Percentiles rank a stretch among this genome's conserved stretches.
Evolutionary conservation across 805 yeast species (phyloP).

Genomic region (Candida nitratophila): DNA sequence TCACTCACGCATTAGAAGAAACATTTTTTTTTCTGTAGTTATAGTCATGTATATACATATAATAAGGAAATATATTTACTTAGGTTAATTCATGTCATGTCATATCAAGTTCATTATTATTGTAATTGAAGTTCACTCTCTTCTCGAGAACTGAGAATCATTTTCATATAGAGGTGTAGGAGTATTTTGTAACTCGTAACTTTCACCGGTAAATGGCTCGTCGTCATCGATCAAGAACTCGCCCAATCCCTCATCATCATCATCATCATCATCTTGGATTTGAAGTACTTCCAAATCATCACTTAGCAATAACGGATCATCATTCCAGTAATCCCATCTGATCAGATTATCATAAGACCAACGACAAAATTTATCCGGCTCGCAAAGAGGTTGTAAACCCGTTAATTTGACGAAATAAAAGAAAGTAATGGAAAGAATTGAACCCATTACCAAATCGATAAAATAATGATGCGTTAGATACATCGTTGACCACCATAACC

Average conservation of each 20-base stretch:
- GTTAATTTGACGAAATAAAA: conserved; percentile 64
- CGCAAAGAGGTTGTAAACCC: conserved; percentile 45
- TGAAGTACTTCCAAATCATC: conserved; percentile 1
- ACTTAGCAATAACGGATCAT: conserved; percentile 14
- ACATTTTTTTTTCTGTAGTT: too few relatives aligned
- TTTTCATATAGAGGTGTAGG: background rate
- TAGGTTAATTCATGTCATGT: too few relatives aligned
- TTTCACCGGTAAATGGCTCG: conserved; percentile 3
- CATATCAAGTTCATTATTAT: too few relatives aligned
- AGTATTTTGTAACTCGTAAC: conserved; percentile 12
- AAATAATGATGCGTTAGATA: conserved; percentile 95
- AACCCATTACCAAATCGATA: conserved; percentile 90
- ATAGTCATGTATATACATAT: too few relatives aligned
- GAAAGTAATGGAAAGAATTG: conserved; percentile 65
- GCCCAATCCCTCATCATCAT: conserved; percentile 1
- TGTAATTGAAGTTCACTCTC: too few relatives aligned
- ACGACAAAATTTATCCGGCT: conserved; percentile 44
- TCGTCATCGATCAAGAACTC: background rate
- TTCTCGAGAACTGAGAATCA: background rate
- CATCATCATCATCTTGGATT: conserved; percentile 2
- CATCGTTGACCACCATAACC: conserved; percentile 99
- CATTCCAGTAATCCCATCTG: conserved; percentile 5
- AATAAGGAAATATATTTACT: too few relatives aligned
- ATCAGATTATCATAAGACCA: conserved; percentile 15
- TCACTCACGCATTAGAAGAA: too few relatives aligned